A percentile compares a stretch with the other conserved stretches of the same genome.
Conservation (phyloP, 2,329 filamentous ascomycete species). For the Arthrocladium fulminans region DNA sequence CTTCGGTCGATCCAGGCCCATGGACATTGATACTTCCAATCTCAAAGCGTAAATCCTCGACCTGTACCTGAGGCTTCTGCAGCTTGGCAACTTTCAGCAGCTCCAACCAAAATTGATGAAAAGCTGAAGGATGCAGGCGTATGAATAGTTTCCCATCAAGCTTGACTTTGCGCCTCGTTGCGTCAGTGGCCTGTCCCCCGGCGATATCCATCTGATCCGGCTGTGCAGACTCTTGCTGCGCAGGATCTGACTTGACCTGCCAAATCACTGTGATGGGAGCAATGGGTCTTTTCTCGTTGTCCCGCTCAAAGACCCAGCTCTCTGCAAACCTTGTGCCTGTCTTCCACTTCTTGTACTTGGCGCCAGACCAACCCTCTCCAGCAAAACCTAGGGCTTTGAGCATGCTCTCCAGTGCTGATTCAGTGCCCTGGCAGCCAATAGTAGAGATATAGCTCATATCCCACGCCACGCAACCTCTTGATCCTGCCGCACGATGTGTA, state of each 20-base stretch:
- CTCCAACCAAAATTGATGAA: slow-evolving; percentile 56
- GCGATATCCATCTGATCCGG: slow-evolving; percentile 30
- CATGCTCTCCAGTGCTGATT: slow-evolving; percentile 55
- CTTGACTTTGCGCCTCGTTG: slow-evolving; percentile 26
- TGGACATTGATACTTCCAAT: slow-evolving; percentile 62
- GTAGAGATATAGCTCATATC: slow-evolving; percentile 93
- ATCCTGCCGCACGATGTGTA: slow-evolving; percentile 69
- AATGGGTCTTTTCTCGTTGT: slow-evolving; percentile 49
- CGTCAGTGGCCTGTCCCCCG: slow-evolving; percentile 9
- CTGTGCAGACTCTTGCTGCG: slow-evolving; percentile 19
- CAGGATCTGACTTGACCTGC: slow-evolving; percentile 28
- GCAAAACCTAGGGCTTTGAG: slow-evolving; percentile 57
- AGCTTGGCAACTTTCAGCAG: slow-evolving; percentile 50
- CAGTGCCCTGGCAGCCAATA: slow-evolving; percentile 63
- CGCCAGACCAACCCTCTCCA: slow-evolving; percentile 53
- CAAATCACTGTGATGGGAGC: slow-evolving; percentile 68
- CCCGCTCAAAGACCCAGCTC: slow-evolving; percentile 50
- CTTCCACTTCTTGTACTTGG: slow-evolving; percentile 63
- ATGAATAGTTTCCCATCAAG: slow-evolving; percentile 53
- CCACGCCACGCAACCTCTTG: slow-evolving; percentile 74
- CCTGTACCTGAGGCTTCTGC: slow-evolving; percentile 51
- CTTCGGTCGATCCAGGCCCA: slow-evolving; percentile 70
- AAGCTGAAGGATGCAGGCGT: slow-evolving; percentile 71
- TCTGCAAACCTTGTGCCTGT: slow-evolving; percentile 49
- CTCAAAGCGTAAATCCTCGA: slow-evolving; percentile 62